Conservation (phyloP, 2,329 filamentous ascomycete species). For the Aureobasidium sp. region DNA sequence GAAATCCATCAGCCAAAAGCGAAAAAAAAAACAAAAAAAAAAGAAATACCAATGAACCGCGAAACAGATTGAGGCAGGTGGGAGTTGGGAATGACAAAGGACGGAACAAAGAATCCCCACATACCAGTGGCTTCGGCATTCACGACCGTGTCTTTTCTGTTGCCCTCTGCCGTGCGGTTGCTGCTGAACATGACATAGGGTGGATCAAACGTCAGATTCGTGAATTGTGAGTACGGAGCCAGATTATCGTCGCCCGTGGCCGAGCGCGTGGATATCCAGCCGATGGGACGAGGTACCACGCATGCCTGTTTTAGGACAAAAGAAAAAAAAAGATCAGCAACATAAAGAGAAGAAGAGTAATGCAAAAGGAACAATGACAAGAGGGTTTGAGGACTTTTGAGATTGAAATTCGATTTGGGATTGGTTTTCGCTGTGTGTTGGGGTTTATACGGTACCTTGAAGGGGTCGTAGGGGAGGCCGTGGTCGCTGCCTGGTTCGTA, state of each 20-base stretch:
- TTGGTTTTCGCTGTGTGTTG: too few relatives aligned
- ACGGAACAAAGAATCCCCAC: too few relatives aligned
- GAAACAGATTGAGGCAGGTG: too few relatives aligned
- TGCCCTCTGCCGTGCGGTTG: constrained; percentile 44
- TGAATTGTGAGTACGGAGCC: constrained; percentile 57
- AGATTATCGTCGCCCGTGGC: constrained; percentile 45
- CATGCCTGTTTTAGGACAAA: constrained; percentile 38
- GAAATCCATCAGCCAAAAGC: neutral
- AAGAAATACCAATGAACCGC: too few relatives aligned
- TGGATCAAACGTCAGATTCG: constrained; percentile 56
- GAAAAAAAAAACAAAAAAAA: too few relatives aligned
- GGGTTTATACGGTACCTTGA: too few relatives aligned
- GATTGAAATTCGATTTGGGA: too few relatives aligned
- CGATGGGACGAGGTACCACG: constrained; percentile 55
- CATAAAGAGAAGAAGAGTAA: neutral
- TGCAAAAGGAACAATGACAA: neutral
- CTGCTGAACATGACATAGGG: constrained; percentile 57
- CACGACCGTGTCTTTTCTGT: constrained; percentile 50
- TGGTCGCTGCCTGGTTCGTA: constrained; percentile 48
- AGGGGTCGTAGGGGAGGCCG: constrained; percentile 48
- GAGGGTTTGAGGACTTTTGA: too few relatives aligned
- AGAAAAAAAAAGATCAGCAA: neutral
- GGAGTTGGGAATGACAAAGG: too few relatives aligned
- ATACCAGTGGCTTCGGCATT: constrained; percentile 50
- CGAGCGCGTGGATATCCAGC: constrained; percentile 55